Base-by-base conservation (phyloP, 768 basidiomycete species). In the Coprinellus micaceus region DNA sequence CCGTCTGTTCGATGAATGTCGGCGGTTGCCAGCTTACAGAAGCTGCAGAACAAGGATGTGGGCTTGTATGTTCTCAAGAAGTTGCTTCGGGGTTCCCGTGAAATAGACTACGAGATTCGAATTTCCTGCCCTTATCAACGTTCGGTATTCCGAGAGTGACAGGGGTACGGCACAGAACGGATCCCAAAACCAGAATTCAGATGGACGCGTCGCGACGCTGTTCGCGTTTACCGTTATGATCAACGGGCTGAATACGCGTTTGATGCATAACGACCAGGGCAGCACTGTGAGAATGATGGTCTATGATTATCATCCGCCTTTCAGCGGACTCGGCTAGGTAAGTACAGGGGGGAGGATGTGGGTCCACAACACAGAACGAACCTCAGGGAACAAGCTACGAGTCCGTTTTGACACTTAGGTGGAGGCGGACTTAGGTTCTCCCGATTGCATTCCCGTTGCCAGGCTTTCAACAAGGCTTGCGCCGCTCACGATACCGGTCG, bases 401-500 rank as follows among this genome's bases (percentile, higher is more conserved):
- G 4, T 4, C n/a, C 9, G 9, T 33, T 11, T 4, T 12, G 12
- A 43, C 40, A 4, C 15, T 36, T 37, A 29, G 17, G 60, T 61
- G 46, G 61, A 37, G 56, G 73, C 76, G 63, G 79, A 77, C 67
- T 76, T 82, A 17, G 74, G 61, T 53, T 68, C 70, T 61, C 65
- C 64, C 46, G 63, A 50, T 52, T 59, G 58, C 41, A 29, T 53
- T 58, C 56, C 58, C 47, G 54, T 55, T 54, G 82, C 80, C 58
- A 91, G 80, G 61, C 86, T 79, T 65, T 89, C 86, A 51, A 91
- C 75, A 57, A 91, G 75, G 67, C 80, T 84, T 46, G 76, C 74
- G 54, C 95, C 95, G 64, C 81, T 96, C 58, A 96, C 77, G 28
- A 97, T 93, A 13, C 91, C 88, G 24, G 95, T 97, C 3, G 95